Base-by-base conservation (phyloP, 352 stramenopile species). In the Phytophthora pistaciae region DNA sequence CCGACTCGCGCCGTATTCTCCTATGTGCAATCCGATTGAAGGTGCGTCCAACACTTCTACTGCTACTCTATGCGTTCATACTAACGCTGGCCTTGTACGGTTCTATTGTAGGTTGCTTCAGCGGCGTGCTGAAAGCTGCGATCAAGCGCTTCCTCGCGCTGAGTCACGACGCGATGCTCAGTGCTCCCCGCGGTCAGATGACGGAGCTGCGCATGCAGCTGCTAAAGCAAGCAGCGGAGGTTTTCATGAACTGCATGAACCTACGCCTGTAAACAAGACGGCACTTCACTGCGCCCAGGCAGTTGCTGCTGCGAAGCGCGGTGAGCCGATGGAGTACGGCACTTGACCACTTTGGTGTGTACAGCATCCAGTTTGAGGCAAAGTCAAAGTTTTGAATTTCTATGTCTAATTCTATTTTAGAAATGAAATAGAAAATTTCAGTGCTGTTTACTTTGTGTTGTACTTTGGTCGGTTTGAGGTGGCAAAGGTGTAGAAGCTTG, bases 21-120 rank as follows among this genome's bases (percentile, higher is more conserved):
- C 57, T 11, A 72, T 72, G 56, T 66, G 64, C 38, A 72, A 71
- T 38, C 56, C 57, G 3, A 72, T 72, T 29, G 64, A 67, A 55
- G 55, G 33, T 60, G 14, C 11, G 31, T 16, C 38, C 38, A 25
- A 40, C 27, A 23, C 18, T 44, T 44, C 20, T 29, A 58, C 7
- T 10, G 52, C 27, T 21, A 21, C n/a, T n/a, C 31, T 33, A 40
- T 44, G 20, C 20, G 16, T 21, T 25, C 46, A 53, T 44, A 40
- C 52, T 58, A 58, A 27, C 16, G 25, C 13, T n/a, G 16, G 16
- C 13, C 40, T 8, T n/a, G 16, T 48, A 18, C 40, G 40, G 40
- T 48, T 44, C 14, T 44, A 21, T 27, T 42, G 13, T 44, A 42
- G 46, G 48, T 40, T 62, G 8, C 20, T 61, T 61, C 16, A 61